Evolutionary conservation across 345 rosid genomes (phyloP).

Genomic region (Hypericum perforatum): DNA sequence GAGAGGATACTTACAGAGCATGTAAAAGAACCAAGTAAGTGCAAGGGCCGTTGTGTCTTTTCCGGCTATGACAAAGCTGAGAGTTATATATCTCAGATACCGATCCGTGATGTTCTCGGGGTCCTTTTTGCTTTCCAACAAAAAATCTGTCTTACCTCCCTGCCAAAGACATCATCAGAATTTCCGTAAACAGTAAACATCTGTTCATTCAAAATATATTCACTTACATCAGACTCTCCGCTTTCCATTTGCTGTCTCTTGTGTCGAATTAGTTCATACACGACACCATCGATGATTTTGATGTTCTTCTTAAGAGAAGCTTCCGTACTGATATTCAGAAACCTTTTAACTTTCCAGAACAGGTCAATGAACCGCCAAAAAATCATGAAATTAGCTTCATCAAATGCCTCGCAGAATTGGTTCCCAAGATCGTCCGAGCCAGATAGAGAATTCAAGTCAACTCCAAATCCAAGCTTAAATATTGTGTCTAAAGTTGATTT

Average conservation of each 20-base stretch:
- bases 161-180: slow-evolving; percentile 9
- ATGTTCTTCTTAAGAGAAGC: slow-evolving; percentile 30
- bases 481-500: no score
- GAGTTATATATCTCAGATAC: slow-evolving; percentile 36
- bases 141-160: slow-evolving; percentile 28
- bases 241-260: no score
- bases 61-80: slow-evolving; percentile 36
- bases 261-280: no score
- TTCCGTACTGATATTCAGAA: slow-evolving; percentile 31
- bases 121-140: slow-evolving; percentile 35
- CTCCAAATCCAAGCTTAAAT: no score
- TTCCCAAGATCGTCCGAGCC: slow-evolving; percentile 21
- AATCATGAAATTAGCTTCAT: slow-evolving; percentile 25
- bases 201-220: no score
- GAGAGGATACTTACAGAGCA: no score
- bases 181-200: neutral
- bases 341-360: slow-evolving; percentile 31
- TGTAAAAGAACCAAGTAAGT: no score
- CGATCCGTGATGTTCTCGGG: no score
- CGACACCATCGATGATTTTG: no score
- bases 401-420: slow-evolving; percentile 27
- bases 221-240: no score
- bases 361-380: no score
- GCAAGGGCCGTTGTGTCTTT: slow-evolving; percentile 28
- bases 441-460: slow-evolving; percentile 24